A percentile compares a stretch with the other conserved stretches of the same genome.
These are phyloP conservation scores for Salvia rosmarinus DNA, from an alignment of 257 asterid genomes.

Conservation along the genomic window DNA sequence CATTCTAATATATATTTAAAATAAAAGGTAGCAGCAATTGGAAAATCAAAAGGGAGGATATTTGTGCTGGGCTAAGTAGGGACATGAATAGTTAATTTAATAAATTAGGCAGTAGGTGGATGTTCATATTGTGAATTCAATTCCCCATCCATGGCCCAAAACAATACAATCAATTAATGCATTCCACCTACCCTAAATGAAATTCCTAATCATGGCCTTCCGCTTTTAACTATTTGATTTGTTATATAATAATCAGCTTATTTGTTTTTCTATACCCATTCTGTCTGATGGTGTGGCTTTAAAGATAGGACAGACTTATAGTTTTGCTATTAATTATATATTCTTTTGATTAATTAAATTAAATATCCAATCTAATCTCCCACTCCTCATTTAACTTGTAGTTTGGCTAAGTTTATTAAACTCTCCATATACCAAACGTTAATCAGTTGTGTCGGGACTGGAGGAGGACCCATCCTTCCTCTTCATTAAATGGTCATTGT, in stretches of 20 bases:
- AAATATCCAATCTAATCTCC: background rate
- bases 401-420: background rate
- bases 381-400: background rate
- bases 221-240: slow-evolving; percentile 43
- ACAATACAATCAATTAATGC: slow-evolving; percentile 16
- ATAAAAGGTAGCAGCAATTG: background rate
- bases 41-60: slow-evolving; percentile 30
- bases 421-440: too few species aligned
- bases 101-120: slow-evolving; percentile 42
- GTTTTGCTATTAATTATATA: background rate
- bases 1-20: background rate
- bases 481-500: too few species aligned
- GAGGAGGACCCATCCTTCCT: too few species aligned
- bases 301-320: slow-evolving; percentile 39
- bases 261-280: slow-evolving; percentile 15
- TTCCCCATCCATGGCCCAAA: slow-evolving; percentile 15
- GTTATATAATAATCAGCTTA: slow-evolving; percentile 20
- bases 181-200: slow-evolving; percentile 43
- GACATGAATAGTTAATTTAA: slow-evolving; percentile 40
- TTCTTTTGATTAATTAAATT: background rate
- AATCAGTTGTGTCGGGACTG: too few species aligned
- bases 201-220: slow-evolving; percentile 38
- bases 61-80: slow-evolving; percentile 46
- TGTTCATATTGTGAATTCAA: background rate
- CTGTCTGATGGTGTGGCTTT: slow-evolving; percentile 44